Conservation (phyloP, 148 eudicot species). For the Suaeda aralocaspica region DNA sequence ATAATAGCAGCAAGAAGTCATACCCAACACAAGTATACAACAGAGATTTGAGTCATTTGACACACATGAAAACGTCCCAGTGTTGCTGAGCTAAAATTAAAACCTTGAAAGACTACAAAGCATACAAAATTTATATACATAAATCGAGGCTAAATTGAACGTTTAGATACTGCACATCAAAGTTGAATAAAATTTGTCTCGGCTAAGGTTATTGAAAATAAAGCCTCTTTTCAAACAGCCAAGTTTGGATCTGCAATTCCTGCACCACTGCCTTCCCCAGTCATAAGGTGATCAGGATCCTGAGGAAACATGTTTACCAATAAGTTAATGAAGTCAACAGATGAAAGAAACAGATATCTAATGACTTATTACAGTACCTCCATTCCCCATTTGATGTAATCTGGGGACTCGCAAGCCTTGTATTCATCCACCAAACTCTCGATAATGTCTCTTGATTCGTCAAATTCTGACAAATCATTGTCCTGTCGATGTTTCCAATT, state of each 20-base stretch:
- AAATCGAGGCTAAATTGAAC: not conserved
- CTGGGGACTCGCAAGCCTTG: constrained; percentile 99
- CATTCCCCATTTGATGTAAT: constrained; percentile 99
- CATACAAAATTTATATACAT: constrained; percentile 10
- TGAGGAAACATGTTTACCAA: constrained; percentile 26
- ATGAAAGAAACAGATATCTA: not conserved
- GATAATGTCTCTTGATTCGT: constrained; percentile 92
- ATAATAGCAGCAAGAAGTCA: not conserved
- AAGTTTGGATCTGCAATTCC: constrained; percentile 72
- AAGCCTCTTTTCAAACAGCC: constrained; percentile 31
- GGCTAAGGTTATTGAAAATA: not conserved
- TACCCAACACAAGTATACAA: not conserved
- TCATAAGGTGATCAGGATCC: constrained; percentile 71
- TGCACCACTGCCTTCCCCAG: constrained; percentile 71
- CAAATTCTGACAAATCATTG: constrained; percentile 98
- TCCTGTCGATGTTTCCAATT: constrained; percentile 49
- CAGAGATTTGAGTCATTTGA: not conserved
- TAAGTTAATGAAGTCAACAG: constrained; percentile 1
- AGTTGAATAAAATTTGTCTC: not conserved
- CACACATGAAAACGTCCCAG: not conserved
- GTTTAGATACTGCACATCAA: constrained; percentile 2
- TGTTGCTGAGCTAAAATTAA: not conserved
- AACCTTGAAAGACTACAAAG: not conserved
- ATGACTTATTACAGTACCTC: constrained; percentile 45
- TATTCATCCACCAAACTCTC: constrained; percentile 95